phyloP scores from a whole-genome alignment of 495 filamentous ascomycete genomes.

The Viridothelium virens region DNA sequence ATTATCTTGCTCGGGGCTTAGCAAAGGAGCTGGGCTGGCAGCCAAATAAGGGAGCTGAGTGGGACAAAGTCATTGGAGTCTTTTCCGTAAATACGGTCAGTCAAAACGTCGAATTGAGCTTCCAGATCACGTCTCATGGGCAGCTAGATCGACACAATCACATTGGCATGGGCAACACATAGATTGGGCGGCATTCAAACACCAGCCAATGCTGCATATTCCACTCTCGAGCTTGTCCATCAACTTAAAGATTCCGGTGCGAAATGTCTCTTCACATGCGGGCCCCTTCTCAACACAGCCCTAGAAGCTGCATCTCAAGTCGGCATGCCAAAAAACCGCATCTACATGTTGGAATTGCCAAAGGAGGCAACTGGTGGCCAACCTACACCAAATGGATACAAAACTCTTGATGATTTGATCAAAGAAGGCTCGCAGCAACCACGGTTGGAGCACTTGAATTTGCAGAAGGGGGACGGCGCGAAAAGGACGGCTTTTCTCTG shows the following conservation, averaged over 20 bases:
- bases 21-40: conserved; percentile 67
- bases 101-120: not conserved
- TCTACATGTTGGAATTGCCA: conserved; percentile 69
- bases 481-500: conserved; percentile 76
- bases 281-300: conserved; percentile 62
- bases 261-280: conserved; percentile 71
- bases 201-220: conserved; percentile 80
- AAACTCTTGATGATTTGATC: conserved; percentile 64
- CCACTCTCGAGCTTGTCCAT: conserved; percentile 63
- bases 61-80: conserved; percentile 75
- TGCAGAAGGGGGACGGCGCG: conserved; percentile 57
- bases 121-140: not conserved
- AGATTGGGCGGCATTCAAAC: conserved; percentile 65
- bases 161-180: conserved; percentile 69
- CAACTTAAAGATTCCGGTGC: conserved; percentile 70
- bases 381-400: conserved; percentile 47
- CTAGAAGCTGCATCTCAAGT: conserved; percentile 59
- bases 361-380: conserved; percentile 42
- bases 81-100: conserved; percentile 76
- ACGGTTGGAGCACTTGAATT: conserved; percentile 51
- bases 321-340: conserved; percentile 60
- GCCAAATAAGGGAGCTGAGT: conserved; percentile 67
- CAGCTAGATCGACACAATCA: conserved; percentile 66
- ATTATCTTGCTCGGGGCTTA: conserved; percentile 62
- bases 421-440: conserved; percentile 55